phyloP scores from a whole-genome alignment of 352 stramenopile species.

The Globisporangium orthogonon region DNA sequence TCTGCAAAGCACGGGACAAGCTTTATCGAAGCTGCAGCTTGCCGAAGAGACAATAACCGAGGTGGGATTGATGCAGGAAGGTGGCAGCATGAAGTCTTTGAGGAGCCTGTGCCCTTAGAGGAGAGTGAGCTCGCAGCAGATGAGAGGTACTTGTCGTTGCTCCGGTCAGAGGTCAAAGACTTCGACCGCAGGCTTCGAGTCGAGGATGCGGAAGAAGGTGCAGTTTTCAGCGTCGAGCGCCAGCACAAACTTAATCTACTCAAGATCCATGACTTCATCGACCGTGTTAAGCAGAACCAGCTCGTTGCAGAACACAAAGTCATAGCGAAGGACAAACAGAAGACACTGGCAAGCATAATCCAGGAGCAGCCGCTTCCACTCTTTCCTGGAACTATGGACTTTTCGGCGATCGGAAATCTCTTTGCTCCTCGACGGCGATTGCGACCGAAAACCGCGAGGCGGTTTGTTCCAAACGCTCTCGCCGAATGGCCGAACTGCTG shows the following conservation, averaged over 20 bases:
- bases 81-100: conserved; percentile 33
- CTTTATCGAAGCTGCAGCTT: conserved; percentile 19
- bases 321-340: conserved; percentile 10
- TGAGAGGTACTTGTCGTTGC: conserved; percentile 45
- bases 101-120: conserved; percentile 56
- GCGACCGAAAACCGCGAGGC: conserved; percentile 31
- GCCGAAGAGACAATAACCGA: conserved; percentile 11
- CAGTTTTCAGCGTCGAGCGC: conserved; percentile 33
- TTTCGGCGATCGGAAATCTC: conserved; percentile 44
- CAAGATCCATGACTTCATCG: conserved; percentile 58
- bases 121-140: conserved; percentile 57
- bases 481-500: conserved; percentile 59
- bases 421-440: conserved; percentile 51
- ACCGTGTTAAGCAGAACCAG: conserved; percentile 37
- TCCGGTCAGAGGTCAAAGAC: conserved; percentile 51
- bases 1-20: conserved; percentile 39
- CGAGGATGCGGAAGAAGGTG: conserved; percentile 31
- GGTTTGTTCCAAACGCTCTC: conserved; percentile 15
- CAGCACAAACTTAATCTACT: conserved; percentile 39
- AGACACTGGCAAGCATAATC: conserved; percentile 61
- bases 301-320: conserved; percentile 10
- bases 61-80: neutral
- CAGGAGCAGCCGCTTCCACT: conserved; percentile 81
- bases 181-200: conserved; percentile 45
- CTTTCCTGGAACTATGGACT: conserved; percentile 58